Percentiles rank a stretch among this genome's conserved stretches.
Evolutionary conservation across 805 yeast species (phyloP).

Genomic region (Kregervanrija pseudodelftensis): DNA sequence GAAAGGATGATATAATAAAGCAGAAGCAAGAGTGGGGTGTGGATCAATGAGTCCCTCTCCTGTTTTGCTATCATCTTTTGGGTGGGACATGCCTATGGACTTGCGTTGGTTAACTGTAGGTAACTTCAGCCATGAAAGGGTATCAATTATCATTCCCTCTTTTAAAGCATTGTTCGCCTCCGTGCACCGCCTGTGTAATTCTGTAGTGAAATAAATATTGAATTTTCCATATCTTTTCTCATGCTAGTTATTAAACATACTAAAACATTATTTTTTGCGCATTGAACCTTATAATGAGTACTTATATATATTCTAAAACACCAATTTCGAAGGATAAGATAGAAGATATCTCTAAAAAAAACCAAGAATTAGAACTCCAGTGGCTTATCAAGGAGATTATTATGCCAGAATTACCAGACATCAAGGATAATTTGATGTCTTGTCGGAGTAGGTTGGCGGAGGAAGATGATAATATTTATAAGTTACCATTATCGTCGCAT

Average conservation of each 20-base stretch:
- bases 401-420: conserved; percentile 39
- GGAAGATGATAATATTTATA: conserved; percentile 35
- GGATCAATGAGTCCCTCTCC: conserved; percentile 1
- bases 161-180: too few relatives aligned
- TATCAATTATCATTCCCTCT: too few relatives aligned
- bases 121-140: too few relatives aligned
- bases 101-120: too few relatives aligned
- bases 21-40: conserved; percentile 14
- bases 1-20: conserved; percentile 26
- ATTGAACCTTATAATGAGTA: conserved; percentile 14
- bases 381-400: conserved; percentile 45
- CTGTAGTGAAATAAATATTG: neutral
- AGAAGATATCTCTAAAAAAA: conserved; percentile 4
- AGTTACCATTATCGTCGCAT: conserved; percentile 49
- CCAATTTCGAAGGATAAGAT: conserved; percentile 6
- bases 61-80: conserved; percentile 1
- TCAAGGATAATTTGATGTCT: conserved; percentile 35
- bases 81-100: too few relatives aligned
- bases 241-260: neutral
- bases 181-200: too few relatives aligned
- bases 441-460: conserved; percentile 34
- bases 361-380: conserved; percentile 25
- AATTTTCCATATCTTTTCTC: neutral
- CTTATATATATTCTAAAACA: conserved; percentile 15
- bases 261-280: neutral